Evolutionary conservation across 768 basidiomycete species (phyloP).

Genomic region (Pisolithus sp.): DNA sequence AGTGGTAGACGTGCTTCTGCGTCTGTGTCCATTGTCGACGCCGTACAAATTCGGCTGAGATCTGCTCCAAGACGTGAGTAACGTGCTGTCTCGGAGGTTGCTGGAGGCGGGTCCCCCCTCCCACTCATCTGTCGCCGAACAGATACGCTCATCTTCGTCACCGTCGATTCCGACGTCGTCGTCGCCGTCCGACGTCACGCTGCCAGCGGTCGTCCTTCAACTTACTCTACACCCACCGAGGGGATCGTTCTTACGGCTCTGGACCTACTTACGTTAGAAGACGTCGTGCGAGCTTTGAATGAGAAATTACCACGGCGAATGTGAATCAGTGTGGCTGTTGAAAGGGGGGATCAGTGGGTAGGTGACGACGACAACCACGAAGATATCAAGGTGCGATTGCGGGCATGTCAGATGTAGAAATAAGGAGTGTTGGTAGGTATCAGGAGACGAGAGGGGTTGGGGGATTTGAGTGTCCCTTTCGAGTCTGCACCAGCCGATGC

Average conservation of each 20-base stretch:
- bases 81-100: no score
- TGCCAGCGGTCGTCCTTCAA: conserved; percentile 52
- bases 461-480: conserved; percentile 23
- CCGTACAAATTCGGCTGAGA: no score
- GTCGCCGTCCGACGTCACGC: not conserved
- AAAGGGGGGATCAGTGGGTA: conserved; percentile 12
- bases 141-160: conserved; percentile 7
- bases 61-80: no score
- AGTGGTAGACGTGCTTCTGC: no score
- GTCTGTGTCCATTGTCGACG: no score
- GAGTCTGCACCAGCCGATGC: conserved; percentile 19
- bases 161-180: conserved; percentile 6
- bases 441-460: conserved; percentile 19
- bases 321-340: conserved; percentile 39
- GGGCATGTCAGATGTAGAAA: conserved; percentile 33
- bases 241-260: conserved; percentile 61
- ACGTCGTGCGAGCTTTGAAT: conserved; percentile 51
- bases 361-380: not conserved
- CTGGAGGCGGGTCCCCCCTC: conserved; percentile 4
- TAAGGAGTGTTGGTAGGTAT: conserved; percentile 58
- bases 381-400: conserved; percentile 9
- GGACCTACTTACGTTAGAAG: conserved; percentile 54
- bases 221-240: conserved; percentile 42
- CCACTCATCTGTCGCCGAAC: conserved; percentile 18
- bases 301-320: conserved; percentile 45